phyloP scores from a whole-genome alignment of 75 land plant genomes.

The Pinus albicaulis region DNA sequence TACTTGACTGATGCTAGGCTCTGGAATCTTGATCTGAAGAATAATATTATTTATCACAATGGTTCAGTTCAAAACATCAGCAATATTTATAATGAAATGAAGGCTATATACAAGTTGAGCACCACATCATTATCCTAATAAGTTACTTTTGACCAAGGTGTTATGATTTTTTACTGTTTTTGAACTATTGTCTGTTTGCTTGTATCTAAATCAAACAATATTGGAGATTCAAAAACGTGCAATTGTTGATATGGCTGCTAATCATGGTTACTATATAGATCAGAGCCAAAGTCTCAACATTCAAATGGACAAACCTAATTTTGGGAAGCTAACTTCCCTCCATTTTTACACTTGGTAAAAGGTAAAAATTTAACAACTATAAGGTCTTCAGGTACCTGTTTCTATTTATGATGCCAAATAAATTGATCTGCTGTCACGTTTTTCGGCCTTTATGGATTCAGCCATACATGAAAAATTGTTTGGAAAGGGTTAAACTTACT shows the following conservation, averaged over 20 bases:
- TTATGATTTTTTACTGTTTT: neutral
- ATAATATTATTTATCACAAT: slow-evolving; percentile 73
- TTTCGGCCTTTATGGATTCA: too few relatives aligned
- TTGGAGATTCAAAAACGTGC: slow-evolving; percentile 97
- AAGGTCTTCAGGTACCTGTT: neutral
- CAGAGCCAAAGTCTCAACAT: slow-evolving; percentile 96
- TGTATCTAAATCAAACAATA: slow-evolving; percentile 58
- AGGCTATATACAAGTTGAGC: slow-evolving; percentile 68
- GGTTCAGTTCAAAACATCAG: slow-evolving; percentile 77
- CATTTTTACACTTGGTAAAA: slow-evolving; percentile 92
- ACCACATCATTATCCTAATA: neutral
- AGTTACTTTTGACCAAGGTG: neutral
- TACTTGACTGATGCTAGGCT: slow-evolving; percentile 92
- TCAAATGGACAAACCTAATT: slow-evolving; percentile 92
- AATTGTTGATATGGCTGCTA: slow-evolving; percentile 94
- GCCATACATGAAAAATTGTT: too few relatives aligned
- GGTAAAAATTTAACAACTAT: slow-evolving; percentile 26
- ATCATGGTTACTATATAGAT: slow-evolving; percentile 88
- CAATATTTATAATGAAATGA: slow-evolving; percentile 68
- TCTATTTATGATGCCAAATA: neutral
- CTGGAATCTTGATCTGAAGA: slow-evolving; percentile 83
- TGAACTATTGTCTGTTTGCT: neutral
- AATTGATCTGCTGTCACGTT: neutral
- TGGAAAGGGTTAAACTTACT: too few relatives aligned
- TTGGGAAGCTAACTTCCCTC: slow-evolving; percentile 85